phyloP scores from a whole-genome alignment of 768 basidiomycete genomes.

The Lactarius sanguifluus region DNA sequence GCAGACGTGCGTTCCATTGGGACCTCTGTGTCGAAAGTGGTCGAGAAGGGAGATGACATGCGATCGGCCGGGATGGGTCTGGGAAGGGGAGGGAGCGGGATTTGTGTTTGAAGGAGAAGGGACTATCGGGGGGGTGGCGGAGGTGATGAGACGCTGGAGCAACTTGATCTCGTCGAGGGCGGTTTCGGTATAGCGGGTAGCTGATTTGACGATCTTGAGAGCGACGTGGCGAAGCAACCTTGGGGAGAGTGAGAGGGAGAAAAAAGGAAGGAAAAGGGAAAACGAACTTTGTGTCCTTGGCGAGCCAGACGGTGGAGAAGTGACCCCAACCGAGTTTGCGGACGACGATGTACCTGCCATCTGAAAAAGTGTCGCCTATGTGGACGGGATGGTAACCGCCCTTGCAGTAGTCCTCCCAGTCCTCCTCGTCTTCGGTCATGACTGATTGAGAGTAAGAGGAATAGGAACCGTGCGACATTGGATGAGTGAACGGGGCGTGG shows the following conservation, averaged over 20 bases:
- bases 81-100: constrained; percentile 55
- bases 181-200: constrained; percentile 94
- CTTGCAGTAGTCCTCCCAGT: constrained; percentile 79
- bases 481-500: constrained; percentile 21
- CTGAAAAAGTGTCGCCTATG: constrained; percentile 88
- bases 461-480: constrained; percentile 72
- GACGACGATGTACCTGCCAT: constrained; percentile 85
- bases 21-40: constrained; percentile 95
- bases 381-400: constrained; percentile 91
- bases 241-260: constrained; percentile 19
- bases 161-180: constrained; percentile 99
- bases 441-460: constrained; percentile 72
- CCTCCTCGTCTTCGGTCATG: constrained; percentile 91
- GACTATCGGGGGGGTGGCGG: constrained; percentile 56
- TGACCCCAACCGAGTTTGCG: constrained; percentile 96
- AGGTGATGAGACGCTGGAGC: constrained; percentile 90
- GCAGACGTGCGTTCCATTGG: constrained; percentile 96
- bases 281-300: constrained; percentile 73
- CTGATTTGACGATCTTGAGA: constrained; percentile 98
- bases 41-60: constrained; percentile 98
- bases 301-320: constrained; percentile 92
- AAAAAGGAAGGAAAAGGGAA: not conserved
- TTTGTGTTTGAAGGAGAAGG: constrained; percentile 50
- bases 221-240: constrained; percentile 97
- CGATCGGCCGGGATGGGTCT: constrained; percentile 81